phyloP scores from a whole-genome alignment of 2,329 filamentous ascomycete genomes.

The Botrytis paeoniae region DNA sequence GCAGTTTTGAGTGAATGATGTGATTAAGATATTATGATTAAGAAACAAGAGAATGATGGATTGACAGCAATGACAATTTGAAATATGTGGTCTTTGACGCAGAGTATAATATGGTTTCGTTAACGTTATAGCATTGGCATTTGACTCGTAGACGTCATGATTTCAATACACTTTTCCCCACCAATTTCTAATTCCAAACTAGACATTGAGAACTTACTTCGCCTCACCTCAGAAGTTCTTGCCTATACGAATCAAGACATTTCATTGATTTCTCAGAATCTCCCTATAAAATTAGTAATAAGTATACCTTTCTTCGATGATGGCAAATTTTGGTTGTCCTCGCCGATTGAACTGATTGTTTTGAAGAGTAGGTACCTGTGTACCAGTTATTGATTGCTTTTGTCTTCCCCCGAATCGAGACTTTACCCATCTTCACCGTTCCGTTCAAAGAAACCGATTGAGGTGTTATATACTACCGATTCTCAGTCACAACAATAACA shows the following conservation, averaged over 20 bases:
- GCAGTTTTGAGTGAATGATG: neutral
- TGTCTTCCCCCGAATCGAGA: neutral
- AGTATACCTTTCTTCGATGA: neutral
- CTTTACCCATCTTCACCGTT: neutral
- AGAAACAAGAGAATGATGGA: neutral
- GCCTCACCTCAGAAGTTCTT: neutral
- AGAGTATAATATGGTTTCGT: neutral
- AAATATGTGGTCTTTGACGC: neutral
- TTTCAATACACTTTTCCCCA: neutral
- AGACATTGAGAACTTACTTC: neutral
- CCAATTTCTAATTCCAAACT: neutral
- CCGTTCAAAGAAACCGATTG: no score
- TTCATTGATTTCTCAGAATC: neutral
- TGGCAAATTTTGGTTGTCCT: neutral
- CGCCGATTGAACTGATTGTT: no score
- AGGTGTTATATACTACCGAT: neutral
- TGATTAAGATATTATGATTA: neutral
- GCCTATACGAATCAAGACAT: neutral
- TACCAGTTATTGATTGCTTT: neutral
- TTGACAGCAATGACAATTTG: neutral
- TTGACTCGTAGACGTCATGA: constrained; percentile 15
- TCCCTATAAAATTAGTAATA: neutral
- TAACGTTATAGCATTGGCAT: neutral
- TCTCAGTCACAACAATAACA: neutral
- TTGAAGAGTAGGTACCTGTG: no score